Base-by-base conservation (phyloP, 2,329 filamentous ascomycete species). In the Akanthomyces dipterigenus region DNA sequence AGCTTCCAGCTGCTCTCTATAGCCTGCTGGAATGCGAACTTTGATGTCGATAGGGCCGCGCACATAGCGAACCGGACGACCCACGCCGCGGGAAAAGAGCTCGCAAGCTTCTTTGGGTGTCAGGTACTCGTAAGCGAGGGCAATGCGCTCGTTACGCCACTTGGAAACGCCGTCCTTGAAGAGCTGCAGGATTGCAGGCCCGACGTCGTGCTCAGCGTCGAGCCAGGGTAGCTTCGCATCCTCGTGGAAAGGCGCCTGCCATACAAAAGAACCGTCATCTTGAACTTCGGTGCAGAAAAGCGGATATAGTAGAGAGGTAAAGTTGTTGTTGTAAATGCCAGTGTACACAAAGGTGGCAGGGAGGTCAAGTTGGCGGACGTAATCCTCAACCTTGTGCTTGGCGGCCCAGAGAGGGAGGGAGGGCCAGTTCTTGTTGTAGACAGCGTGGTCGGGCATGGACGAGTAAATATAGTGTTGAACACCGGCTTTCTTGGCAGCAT, bases 251-350 rank as follows among this genome's bases (percentile, higher is more conserved):
- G 95, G 95, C 1, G 93, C 93, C 70, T 91, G 87, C 95, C 95
- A 98, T 62, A 88, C 79, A 72, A 97, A 97, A 59, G 89, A 92
- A 20, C 91, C 92, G 68, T 97, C 91, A 1, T 80, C 74, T 74
- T 91, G 87, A 51, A 96, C 78, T 65, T 96, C 91, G 89, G 97
- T 96, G 76, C 93, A 95, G 78, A 98, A 98, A 4, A 98, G 82
- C 1, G 95, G 95, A 71, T 96, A 98, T 1, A 86, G 87, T 36
- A 97, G 81, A 51, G 90, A 95, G 34, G 93, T 98, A 76, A 98
- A 99, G 73, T 99, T 98, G 77, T 98, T 98, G 81, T 98, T 96
- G 80, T 98, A 99, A 69, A 97, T 97, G 63, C 93, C 95, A 11
- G 93, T 91, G 75, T 97, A 97, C 66, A 97, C 88, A 73, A 96